Percentiles rank a stretch among this genome's conserved stretches.
These are phyloP conservation scores for Areca catechu DNA, from an alignment of 176 grass and related monocot genomes.

Conservation along the genomic window DNA sequence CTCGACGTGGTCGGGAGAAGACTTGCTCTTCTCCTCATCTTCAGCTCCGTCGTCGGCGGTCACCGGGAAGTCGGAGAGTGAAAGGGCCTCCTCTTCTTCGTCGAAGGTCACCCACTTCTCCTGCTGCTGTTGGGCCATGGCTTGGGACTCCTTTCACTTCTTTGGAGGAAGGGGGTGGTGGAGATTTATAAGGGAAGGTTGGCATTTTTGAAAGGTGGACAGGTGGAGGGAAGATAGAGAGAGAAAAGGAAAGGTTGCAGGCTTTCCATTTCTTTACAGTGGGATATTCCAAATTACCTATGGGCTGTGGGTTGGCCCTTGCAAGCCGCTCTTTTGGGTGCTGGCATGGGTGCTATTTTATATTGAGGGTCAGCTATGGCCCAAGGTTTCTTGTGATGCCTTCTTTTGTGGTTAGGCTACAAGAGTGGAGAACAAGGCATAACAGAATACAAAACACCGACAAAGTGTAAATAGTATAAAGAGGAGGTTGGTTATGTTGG, in stretches of 20 bases:
- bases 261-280: no score
- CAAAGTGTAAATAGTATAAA: no score
- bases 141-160: no score
- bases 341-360: not conserved
- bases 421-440: no score
- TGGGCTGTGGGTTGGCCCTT: not conserved
- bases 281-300: no score
- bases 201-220: no score
- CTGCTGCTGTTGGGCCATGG: constrained; percentile 15
- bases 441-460: no score
- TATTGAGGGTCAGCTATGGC: not conserved
- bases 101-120: constrained; percentile 17
- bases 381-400: not conserved
- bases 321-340: constrained; percentile 3
- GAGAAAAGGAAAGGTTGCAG: no score
- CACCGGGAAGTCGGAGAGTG: constrained; percentile 22
- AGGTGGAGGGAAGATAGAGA: no score
- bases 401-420: no score
- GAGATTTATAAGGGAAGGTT: not conserved
- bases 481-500: no score
- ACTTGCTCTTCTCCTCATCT: not conserved
- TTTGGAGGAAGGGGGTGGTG: not conserved
- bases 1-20: constrained; percentile 2
- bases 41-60: constrained; percentile 4
- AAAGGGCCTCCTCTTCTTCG: constrained; percentile 24